phyloP scores from a whole-genome alignment of 1,284 basidiomycete species.

The Volvariella surrecta region DNA sequence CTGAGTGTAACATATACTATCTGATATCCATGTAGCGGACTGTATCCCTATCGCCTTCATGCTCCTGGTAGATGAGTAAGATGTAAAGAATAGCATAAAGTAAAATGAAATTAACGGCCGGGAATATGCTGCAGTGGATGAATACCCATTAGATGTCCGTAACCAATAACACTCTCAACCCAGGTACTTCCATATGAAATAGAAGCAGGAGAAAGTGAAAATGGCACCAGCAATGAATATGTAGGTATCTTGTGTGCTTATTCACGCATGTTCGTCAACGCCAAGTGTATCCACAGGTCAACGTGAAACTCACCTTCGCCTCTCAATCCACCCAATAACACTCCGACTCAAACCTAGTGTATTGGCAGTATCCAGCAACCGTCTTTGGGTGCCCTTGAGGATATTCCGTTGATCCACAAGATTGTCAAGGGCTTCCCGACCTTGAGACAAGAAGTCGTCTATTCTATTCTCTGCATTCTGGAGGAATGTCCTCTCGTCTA shows the following conservation, averaged over 20 bases:
- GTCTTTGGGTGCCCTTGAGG: slow-evolving; percentile 83
- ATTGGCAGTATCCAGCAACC: slow-evolving; percentile 83
- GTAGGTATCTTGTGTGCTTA: slow-evolving; percentile 86
- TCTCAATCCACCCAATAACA: slow-evolving; percentile 94
- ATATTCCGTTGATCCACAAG: slow-evolving; percentile 86
- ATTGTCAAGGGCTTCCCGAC: slow-evolving; percentile 83
- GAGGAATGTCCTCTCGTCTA: slow-evolving; percentile 83
- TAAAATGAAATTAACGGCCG: too few relatives aligned
- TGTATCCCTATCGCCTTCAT: too few relatives aligned
- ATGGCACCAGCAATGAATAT: slow-evolving; percentile 80
- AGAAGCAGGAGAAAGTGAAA: slow-evolving; percentile 90
- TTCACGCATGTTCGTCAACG: slow-evolving; percentile 5
- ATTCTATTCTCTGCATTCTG: slow-evolving; percentile 73
- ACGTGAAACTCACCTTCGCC: slow-evolving; percentile 55
- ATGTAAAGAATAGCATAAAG: too few relatives aligned
- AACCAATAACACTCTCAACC: too few relatives aligned
- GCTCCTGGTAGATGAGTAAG: too few relatives aligned
- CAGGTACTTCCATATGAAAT: slow-evolving; percentile 82
- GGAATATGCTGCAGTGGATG: too few relatives aligned
- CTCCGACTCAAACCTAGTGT: slow-evolving; percentile 86
- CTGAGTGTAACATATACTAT: neutral
- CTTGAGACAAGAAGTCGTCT: slow-evolving; percentile 88
- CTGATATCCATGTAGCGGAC: too few relatives aligned
- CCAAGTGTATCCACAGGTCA: slow-evolving; percentile 1
- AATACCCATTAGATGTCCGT: too few relatives aligned